Evolutionary conservation across 495 filamentous ascomycete species (phyloP).

Genomic region (Baudoinia panamericana): DNA sequence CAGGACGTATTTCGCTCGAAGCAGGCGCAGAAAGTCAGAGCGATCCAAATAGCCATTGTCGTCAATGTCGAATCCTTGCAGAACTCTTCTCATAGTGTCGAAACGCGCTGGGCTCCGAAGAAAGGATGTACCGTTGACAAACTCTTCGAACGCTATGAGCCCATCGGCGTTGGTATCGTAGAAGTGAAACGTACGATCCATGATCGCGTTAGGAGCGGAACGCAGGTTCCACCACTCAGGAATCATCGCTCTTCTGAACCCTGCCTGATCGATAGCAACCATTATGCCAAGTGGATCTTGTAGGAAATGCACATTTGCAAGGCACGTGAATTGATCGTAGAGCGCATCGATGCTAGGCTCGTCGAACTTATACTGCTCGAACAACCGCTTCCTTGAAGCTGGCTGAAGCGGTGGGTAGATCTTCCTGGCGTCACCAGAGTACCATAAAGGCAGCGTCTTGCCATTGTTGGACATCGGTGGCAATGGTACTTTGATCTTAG

Average conservation of each 20-base stretch:
- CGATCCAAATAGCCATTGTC: slow-evolving; percentile 76
- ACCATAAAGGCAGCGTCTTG: slow-evolving; percentile 69
- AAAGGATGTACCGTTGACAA: slow-evolving; percentile 68
- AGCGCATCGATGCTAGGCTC: slow-evolving; percentile 75
- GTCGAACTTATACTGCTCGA: slow-evolving; percentile 63
- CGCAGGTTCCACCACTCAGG: slow-evolving; percentile 28
- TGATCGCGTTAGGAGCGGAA: slow-evolving; percentile 71
- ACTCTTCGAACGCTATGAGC: slow-evolving; percentile 88
- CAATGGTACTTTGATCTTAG: slow-evolving; percentile 71
- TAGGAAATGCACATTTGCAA: slow-evolving; percentile 76
- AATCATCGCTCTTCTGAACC: slow-evolving; percentile 79
- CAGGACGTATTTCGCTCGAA: slow-evolving; percentile 76
- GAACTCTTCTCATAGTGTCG: slow-evolving; percentile 26
- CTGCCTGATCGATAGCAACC: slow-evolving; percentile 78
- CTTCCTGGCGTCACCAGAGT: slow-evolving; percentile 71
- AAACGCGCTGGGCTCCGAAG: slow-evolving; percentile 66
- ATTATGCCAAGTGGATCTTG: slow-evolving; percentile 63
- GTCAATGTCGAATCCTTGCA: slow-evolving; percentile 71
- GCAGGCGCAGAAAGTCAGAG: slow-evolving; percentile 83
- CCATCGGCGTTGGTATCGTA: slow-evolving; percentile 85
- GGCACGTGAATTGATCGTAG: slow-evolving; percentile 91
- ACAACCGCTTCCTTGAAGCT: slow-evolving; percentile 49
- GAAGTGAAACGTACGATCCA: slow-evolving; percentile 91
- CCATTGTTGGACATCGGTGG: slow-evolving; percentile 52
- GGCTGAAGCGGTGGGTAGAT: slow-evolving; percentile 51